phyloP scores from a whole-genome alignment of 2,329 filamentous ascomycete species.

The Blumeriella jaapii region DNA sequence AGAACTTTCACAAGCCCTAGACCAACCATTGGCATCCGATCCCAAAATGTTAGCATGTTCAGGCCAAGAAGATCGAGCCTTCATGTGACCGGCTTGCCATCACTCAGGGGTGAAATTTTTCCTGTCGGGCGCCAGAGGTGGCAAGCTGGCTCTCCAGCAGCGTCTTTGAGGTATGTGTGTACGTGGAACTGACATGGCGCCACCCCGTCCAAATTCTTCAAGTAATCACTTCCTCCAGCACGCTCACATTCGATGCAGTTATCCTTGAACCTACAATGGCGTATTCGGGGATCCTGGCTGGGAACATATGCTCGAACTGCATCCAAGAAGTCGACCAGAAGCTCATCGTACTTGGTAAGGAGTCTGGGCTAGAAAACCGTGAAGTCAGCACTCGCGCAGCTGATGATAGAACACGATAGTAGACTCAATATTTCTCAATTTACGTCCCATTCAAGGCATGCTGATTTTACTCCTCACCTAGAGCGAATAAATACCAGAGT shows the following conservation, averaged over 20 bases:
- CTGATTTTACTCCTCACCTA: too few species aligned
- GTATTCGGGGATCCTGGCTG: conserved; percentile 15
- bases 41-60: not conserved
- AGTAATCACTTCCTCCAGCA: not conserved
- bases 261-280: conserved; percentile 8
- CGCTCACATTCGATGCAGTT: conserved; percentile 8
- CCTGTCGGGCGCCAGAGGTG: not conserved
- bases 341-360: conserved; percentile 2
- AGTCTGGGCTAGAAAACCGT: too few species aligned
- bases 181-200: conserved; percentile 4
- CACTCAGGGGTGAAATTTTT: too few species aligned
- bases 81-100: too few species aligned
- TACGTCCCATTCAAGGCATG: too few species aligned
- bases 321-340: conserved; percentile 13
- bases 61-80: too few species aligned
- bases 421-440: too few species aligned
- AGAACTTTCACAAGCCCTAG: too few species aligned
- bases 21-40: too few species aligned
- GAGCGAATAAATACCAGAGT: too few species aligned
- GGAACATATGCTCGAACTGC: conserved; percentile 3
- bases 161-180: conserved; percentile 1
- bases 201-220: conserved; percentile 1
- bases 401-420: too few species aligned
- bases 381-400: too few species aligned
- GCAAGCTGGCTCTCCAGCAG: not conserved